Conservation (phyloP, 2,329 filamentous ascomycete genomes). For the Fusarium sp. region DNA sequence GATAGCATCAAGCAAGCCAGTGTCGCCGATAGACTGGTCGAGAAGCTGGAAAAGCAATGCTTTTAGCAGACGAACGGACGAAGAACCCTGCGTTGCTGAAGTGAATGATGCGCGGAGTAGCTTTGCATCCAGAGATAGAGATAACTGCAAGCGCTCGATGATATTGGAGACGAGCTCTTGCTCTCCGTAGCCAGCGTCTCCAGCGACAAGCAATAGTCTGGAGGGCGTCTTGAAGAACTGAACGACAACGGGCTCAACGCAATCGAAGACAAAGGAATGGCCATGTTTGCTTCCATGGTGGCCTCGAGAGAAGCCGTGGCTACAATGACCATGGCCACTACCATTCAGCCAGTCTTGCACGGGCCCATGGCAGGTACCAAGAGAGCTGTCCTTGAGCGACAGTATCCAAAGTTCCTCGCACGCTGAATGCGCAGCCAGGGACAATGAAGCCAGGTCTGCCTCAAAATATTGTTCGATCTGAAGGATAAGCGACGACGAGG, state of each 20-base stretch:
- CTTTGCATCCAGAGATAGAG: neutral
- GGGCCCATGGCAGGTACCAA: neutral
- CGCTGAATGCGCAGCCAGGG: neutral
- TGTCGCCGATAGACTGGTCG: neutral
- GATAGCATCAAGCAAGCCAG: neutral
- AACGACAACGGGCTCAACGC: accelerated
- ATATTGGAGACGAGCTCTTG: neutral
- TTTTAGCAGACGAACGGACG: neutral
- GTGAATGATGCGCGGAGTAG: neutral
- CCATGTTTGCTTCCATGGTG: neutral
- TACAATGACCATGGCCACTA: neutral
- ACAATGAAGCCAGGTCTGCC: neutral
- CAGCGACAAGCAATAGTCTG: neutral
- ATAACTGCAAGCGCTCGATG: neutral
- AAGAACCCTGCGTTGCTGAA: accelerated
- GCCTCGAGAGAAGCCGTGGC: neutral
- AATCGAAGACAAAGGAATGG: neutral
- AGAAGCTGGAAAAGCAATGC: neutral
- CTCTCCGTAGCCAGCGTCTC: neutral
- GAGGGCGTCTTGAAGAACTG: neutral
- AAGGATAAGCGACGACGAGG: neutral
- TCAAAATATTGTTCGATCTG: neutral
- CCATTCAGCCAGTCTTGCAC: neutral
- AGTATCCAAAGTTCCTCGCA: neutral
- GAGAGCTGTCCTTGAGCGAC: neutral